These are phyloP conservation scores for Agrocybe pediades DNA, from an alignment of 768 basidiomycete genomes.

Conservation along the genomic window DNA sequence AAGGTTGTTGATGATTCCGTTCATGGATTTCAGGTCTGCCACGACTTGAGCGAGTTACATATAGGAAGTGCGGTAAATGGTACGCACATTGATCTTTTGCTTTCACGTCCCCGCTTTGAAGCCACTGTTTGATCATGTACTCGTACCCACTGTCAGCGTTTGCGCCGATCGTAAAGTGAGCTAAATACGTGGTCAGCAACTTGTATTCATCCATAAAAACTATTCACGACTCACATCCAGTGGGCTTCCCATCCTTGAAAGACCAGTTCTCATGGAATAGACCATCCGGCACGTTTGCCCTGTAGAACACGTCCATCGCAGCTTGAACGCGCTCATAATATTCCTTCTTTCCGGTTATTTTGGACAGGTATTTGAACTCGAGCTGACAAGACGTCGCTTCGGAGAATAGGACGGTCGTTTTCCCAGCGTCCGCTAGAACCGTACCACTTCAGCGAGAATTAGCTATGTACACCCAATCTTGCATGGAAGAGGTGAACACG, in stretches of 20 bases:
- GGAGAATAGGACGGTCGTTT: constrained; percentile 30
- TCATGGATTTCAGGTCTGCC: constrained; percentile 51
- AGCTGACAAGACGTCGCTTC: constrained; percentile 59
- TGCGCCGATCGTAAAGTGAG: constrained; percentile 54
- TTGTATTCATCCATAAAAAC: not conserved
- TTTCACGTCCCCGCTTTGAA: constrained; percentile 50
- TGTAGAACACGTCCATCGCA: constrained; percentile 30
- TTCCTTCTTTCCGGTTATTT: constrained; percentile 59
- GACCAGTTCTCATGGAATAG: constrained; percentile 36
- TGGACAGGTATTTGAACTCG: constrained; percentile 76
- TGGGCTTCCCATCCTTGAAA: constrained; percentile 23
- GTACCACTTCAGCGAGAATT: constrained; percentile 25
- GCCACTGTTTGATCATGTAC: constrained; percentile 67
- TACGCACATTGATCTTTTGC: constrained; percentile 55
- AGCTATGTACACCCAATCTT: not conserved
- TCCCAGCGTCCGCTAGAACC: constrained; percentile 14
- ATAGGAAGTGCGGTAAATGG: not conserved
- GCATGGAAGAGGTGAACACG: constrained; percentile 9
- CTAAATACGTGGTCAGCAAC: constrained; percentile 21
- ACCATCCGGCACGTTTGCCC: constrained; percentile 29
- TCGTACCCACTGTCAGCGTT: constrained; percentile 67
- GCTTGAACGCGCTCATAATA: constrained; percentile 41
- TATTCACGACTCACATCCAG: constrained; percentile 22
- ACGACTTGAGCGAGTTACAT: not conserved
- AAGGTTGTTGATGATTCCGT: constrained; percentile 57